A percentile compares a stretch with the other conserved stretches of the same genome.
Evolutionary conservation across 78 protist species (phyloP).

Genomic region (Pigoraptor vietnamica): DNA sequence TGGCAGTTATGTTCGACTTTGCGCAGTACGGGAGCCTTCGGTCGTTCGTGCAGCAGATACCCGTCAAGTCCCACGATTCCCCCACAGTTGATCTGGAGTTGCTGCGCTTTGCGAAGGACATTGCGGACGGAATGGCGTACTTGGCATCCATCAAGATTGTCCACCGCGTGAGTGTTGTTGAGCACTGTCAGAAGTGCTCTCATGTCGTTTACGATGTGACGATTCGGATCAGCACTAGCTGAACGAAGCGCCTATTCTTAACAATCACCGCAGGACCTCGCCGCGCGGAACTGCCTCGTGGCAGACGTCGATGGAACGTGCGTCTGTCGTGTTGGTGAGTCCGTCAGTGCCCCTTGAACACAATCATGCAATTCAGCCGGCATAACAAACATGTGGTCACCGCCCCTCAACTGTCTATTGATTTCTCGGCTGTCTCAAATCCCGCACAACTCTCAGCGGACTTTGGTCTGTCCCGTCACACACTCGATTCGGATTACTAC

Average conservation of each 20-base stretch:
- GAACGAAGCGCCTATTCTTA: no score
- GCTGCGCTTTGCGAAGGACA: not conserved
- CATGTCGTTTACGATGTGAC: not conserved
- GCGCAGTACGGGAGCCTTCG: not conserved
- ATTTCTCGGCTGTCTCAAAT: no score
- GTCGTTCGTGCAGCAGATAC: not conserved
- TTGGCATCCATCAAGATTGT: not conserved
- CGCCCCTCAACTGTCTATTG: not conserved
- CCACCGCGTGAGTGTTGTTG: not conserved
- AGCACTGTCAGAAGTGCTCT: not conserved
- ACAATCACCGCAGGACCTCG: not conserved
- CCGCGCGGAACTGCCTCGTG: not conserved
- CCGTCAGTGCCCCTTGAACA: not conserved
- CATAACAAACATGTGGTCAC: not conserved
- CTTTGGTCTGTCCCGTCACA: not conserved
- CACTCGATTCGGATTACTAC: not conserved
- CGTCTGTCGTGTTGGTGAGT: not conserved
- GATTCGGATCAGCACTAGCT: not conserved
- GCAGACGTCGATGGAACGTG: not conserved
- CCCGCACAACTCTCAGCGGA: not conserved
- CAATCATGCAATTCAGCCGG: not conserved
- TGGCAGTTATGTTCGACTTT: not conserved
- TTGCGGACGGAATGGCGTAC: not conserved
- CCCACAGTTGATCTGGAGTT: not conserved
- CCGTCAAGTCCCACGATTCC: not conserved